Evolutionary conservation across 805 yeast genomes (phyloP), one percentile per base, ranked within the genome.

Genomic region (Kodamaea kaohsiungensis): DNA sequence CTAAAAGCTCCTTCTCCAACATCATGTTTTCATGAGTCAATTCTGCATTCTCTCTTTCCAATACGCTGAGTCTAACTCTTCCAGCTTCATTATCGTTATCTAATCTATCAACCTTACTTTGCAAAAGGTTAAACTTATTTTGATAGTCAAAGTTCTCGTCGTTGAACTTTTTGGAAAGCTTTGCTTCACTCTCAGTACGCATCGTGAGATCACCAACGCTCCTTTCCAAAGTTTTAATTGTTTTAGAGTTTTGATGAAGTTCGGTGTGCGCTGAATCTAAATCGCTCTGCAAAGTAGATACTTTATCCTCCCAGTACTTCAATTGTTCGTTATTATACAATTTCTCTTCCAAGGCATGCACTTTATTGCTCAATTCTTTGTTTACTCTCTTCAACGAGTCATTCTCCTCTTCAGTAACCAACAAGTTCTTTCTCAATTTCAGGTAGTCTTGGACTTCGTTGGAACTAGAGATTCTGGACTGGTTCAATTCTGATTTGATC

Each of bases 381-480:
- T 86, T 84, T 55, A 77, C 78, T 56, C 77, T 85, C 25, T 80
- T 81, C 43, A 88, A 64, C 1, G 87, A 80, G 61, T 84, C 85
- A 61, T 86, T 87, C 63, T 88, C 95, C 66, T 88, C 90, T 19
- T 75, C 70, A 3, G 85, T 67, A 49, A 84, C 82, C 53, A 86
- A 71, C 40, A 81, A 78, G 46, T 83, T 83, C 46, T 80, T 80
- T 55, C 84, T 65, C 35, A 75, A 60, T 15, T 63, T 67, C 50
- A 68, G 74, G 58, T 70, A 75, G 49, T 72, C 78, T 55, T 58
- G 62, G 7, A 59, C 65, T 54, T 75, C 78, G 50, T 61, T 63
- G 16, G 61, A 53, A 22, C 61, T 64, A 17, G 63, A 66, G 35
- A 58, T 53, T 61, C 61, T 69, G 22, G 75, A 69, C 54, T 66